phyloP scores from a whole-genome alignment of 306 rosid species.

The Prunus mongolica region DNA sequence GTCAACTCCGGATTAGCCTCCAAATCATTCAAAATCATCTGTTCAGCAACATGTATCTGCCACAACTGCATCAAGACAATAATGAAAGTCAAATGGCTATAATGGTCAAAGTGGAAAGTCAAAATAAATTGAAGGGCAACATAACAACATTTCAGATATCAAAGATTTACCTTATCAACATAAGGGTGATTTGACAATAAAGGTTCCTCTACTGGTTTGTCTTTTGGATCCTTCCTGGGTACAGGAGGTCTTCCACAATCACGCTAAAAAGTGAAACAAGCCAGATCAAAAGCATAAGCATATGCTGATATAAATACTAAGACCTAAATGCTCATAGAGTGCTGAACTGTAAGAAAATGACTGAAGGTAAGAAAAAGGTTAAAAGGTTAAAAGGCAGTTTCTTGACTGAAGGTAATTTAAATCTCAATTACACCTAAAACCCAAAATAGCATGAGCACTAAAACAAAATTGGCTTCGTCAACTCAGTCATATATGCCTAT shows the following conservation, averaged over 20 bases:
- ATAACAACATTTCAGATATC: constrained; percentile 10
- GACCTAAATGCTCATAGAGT: background rate
- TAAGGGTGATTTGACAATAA: constrained; percentile 88
- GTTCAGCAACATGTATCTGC: constrained; percentile 82
- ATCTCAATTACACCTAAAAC: no score
- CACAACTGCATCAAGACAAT: constrained; percentile 63
- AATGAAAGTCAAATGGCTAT: constrained; percentile 13
- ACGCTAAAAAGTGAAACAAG: constrained; percentile 50
- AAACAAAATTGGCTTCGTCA: no score
- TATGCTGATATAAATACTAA: background rate
- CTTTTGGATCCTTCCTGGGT: constrained; percentile 84
- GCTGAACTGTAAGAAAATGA: constrained; percentile 9
- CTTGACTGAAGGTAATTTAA: no score
- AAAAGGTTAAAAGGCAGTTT: no score
- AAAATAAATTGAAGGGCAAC: background rate
- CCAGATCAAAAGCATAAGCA: constrained; percentile 10
- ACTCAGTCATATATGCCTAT: no score
- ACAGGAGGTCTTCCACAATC: constrained; percentile 87
- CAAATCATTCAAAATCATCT: constrained; percentile 79
- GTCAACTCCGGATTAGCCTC: no score
- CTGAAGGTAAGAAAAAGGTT: background rate
- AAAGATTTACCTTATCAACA: constrained; percentile 66
- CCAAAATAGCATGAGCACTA: no score
- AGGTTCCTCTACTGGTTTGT: constrained; percentile 82
- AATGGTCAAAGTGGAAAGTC: background rate